Conservation (phyloP, 169 alveolate species). For the Perkinsus chesapeaki region DNA sequence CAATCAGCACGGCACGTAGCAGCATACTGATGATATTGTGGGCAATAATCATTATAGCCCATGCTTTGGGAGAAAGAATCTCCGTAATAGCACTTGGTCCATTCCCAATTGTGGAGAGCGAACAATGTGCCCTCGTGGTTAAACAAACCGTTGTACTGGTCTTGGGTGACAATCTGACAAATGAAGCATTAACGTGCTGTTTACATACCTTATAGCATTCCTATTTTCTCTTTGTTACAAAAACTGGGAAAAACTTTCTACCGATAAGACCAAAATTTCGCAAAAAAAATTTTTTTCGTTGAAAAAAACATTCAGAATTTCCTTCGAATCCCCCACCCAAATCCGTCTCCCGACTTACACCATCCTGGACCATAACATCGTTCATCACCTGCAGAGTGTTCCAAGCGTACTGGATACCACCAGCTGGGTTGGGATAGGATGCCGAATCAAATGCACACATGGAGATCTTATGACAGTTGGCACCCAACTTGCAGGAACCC, state of each 20-base stretch:
- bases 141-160: not conserved
- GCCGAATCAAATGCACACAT: not conserved
- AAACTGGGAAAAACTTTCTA: no score
- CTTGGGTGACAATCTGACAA: not conserved
- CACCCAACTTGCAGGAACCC: not conserved
- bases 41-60: not conserved
- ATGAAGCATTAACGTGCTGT: not conserved
- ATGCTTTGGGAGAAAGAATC: not conserved
- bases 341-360: not conserved
- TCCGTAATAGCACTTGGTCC: not conserved
- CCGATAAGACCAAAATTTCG: no score
- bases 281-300: no score
- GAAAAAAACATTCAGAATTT: no score
- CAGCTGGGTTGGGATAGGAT: not conserved
- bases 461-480: not conserved
- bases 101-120: not conserved
- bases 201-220: no score
- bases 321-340: not conserved
- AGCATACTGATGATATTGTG: not conserved
- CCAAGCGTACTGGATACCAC: not conserved
- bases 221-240: no score
- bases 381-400: not conserved
- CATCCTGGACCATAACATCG: not conserved
- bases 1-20: not conserved
- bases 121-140: not conserved